Base-by-base conservation (phyloP, 2,329 filamentous ascomycete genomes). In the Penicillium italicum region DNA sequence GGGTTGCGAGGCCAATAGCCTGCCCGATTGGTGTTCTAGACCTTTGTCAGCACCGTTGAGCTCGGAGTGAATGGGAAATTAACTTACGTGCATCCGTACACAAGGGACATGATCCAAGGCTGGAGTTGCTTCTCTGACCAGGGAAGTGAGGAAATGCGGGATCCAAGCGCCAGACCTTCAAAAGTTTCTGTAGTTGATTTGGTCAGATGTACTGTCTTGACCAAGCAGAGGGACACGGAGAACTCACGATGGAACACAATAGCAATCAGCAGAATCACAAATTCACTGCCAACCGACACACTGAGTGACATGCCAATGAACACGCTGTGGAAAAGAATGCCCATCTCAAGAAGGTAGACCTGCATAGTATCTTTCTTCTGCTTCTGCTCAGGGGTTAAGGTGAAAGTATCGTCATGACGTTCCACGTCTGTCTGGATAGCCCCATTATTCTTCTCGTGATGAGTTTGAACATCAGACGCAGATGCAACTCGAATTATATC, bases 251-350 rank as follows among this genome's bases (percentile, higher is more conserved):
- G 71, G 53, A 73, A 73, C 5, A 70, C 61, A 54, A 73, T 72
- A 14, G 70, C 71, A 57, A 72, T 66, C 31, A 72, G 52, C 4
- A 73, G 59, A 48, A 72, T 62, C 5, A 72, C 64, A 56, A 73
- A 73, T 24, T 69, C 65, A 46, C 59, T 71, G 4, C 70, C 70
- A 18, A 68, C 61, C 2, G 70, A 72, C 0, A 73, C 70, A 43
- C 70, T 71, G 26, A 73, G 61, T 9, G 70, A 71, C 70, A 73
- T 71, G 54, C 70, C 70, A 31, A 73, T 73, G 43, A 73, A 72
- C 56, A 91, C 82, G 58, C 85, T 89, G 74, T 91, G 88, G 69
- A 91, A 91, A 11, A 91, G 78, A 61, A 91, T 91, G 58, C 88
- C 88, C 54, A 88, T 86, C 71, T 91, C 88, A 5, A 91, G 80